phyloP scores from a whole-genome alignment of 495 filamentous ascomycete genomes.

The Podospora tetraspora region DNA sequence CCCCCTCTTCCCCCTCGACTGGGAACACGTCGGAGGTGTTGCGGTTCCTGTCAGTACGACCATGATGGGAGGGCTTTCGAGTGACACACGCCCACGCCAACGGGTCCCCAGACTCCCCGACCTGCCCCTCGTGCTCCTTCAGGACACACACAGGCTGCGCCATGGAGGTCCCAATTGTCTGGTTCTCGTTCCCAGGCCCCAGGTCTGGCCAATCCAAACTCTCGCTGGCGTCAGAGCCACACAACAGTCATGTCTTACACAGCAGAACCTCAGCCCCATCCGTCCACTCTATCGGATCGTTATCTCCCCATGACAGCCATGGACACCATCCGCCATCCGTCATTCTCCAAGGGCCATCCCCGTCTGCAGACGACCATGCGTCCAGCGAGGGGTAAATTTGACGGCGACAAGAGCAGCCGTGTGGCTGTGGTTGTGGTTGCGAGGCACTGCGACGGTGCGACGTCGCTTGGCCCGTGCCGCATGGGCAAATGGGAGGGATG shows the following conservation, averaged over 20 bases:
- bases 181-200: background rate
- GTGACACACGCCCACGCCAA: conserved; percentile 6
- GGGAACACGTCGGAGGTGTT: conserved; percentile 16
- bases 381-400: conserved; percentile 2
- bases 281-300: conserved; percentile 2
- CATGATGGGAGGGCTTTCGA: background rate
- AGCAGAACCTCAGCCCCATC: conserved; percentile 3
- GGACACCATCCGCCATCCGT: conserved; percentile 2
- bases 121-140: conserved; percentile 10
- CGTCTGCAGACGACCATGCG: conserved; percentile 1
- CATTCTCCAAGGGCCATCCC: background rate
- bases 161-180: conserved; percentile 10
- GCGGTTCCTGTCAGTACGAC: background rate
- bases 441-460: background rate
- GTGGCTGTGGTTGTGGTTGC: background rate
- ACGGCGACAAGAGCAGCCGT: background rate
- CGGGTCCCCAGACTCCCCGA: background rate
- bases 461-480: conserved; percentile 11
- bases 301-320: conserved; percentile 10
- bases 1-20: conserved; percentile 3
- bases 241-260: conserved; percentile 23
- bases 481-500: background rate
- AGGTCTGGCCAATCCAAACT: background rate
- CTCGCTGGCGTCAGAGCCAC: background rate
- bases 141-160: background rate